Evolutionary conservation across 345 rosid species (phyloP).

Genomic region (Populus alba): DNA sequence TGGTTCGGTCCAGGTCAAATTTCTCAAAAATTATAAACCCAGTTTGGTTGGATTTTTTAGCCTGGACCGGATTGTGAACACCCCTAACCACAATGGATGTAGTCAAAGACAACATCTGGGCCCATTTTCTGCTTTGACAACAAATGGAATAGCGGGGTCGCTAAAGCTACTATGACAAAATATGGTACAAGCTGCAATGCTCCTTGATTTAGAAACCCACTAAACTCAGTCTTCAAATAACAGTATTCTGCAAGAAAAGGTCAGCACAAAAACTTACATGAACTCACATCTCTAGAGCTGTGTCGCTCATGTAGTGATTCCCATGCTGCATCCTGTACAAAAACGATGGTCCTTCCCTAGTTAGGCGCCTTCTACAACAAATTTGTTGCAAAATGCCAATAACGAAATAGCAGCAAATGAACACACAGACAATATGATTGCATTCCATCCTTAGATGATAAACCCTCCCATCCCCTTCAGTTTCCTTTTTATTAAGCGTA

Average conservation of each 20-base stretch:
- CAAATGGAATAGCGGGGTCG: background rate
- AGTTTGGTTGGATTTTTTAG: no score
- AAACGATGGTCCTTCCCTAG: background rate
- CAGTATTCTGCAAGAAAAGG: background rate
- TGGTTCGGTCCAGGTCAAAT: no score
- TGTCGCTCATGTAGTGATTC: constrained; percentile 27
- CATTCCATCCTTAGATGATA: background rate
- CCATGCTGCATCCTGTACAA: constrained; percentile 43
- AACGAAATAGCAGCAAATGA: background rate
- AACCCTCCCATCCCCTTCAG: background rate
- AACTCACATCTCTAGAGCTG: constrained; percentile 21
- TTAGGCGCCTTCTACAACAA: constrained; percentile 4
- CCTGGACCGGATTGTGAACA: no score
- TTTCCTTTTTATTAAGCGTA: background rate
- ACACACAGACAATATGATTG: background rate
- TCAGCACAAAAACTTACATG: constrained; percentile 29
- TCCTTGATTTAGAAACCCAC: background rate
- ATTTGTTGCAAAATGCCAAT: background rate
- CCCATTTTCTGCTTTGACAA: background rate
- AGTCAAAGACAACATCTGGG: background rate
- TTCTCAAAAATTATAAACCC: no score
- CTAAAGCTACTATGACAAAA: background rate
- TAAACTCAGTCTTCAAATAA: background rate
- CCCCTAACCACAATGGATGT: no score
- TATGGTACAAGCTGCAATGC: background rate